A percentile compares a stretch with the other conserved stretches of the same genome.
phyloP scores from a whole-genome alignment of 805 yeast species.

The Candida nanaspora region DNA sequence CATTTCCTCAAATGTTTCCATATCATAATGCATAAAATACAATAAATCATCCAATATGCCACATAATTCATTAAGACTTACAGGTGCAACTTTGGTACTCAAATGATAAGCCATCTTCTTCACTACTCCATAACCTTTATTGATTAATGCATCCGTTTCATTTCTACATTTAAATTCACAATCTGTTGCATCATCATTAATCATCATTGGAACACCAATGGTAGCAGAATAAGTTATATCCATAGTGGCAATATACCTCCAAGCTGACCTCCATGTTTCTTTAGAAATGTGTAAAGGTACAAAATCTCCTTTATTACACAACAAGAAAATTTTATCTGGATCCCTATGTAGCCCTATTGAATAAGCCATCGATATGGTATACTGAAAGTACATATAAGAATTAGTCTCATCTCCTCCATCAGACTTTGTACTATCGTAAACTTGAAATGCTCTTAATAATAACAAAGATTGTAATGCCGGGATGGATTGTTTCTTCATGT shows the following conservation, averaged over 20 bases:
- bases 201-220: neutral
- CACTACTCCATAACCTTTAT: neutral
- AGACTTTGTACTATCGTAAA: neutral
- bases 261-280: neutral
- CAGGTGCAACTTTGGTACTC: neutral
- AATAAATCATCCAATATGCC: neutral
- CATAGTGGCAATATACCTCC: neutral
- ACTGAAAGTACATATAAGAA: neutral
- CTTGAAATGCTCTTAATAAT: neutral
- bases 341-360: conserved; percentile 1
- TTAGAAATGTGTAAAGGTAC: neutral
- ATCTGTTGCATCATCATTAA: neutral
- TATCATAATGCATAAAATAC: neutral
- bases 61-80: neutral
- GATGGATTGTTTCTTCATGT: neutral
- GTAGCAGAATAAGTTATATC: neutral
- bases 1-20: neutral
- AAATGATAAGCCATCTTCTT: neutral
- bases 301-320: neutral
- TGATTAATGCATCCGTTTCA: neutral
- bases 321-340: neutral
- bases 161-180: neutral
- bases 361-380: neutral
- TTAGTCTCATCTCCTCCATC: neutral
- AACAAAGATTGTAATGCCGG: conserved; percentile 1